phyloP scores from a whole-genome alignment of 179 eudicot species.

The Heliamphora pulchella region DNA sequence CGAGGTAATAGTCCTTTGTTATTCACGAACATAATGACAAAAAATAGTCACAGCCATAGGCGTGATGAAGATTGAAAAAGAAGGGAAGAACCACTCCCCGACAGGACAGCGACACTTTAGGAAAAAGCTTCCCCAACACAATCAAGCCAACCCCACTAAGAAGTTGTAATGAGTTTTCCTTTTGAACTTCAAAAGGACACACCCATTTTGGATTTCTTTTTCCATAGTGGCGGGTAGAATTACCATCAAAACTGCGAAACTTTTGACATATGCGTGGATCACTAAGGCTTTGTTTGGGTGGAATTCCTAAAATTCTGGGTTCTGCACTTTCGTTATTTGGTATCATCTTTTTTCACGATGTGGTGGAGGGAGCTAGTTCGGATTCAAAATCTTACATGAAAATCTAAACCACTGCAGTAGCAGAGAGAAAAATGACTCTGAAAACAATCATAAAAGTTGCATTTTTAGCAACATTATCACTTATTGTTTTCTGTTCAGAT shows the following conservation, averaged over 20 bases:
- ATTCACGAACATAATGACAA: slow-evolving; percentile 13
- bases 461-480: neutral
- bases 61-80: slow-evolving; percentile 44
- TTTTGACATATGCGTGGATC: slow-evolving; percentile 9
- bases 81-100: slow-evolving; percentile 36
- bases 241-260: neutral
- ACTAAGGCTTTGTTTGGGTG: neutral
- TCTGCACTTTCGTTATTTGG: neutral
- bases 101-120: slow-evolving; percentile 44
- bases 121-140: slow-evolving; percentile 42
- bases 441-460: neutral
- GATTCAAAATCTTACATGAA: neutral
- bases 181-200: slow-evolving; percentile 27
- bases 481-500: neutral
- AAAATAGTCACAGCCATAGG: slow-evolving; percentile 25
- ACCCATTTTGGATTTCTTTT: neutral
- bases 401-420: neutral
- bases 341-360: neutral
- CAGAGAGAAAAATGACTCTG: neutral
- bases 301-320: neutral
- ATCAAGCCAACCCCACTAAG: slow-evolving; percentile 44
- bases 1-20: neutral
- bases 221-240: slow-evolving; percentile 12
- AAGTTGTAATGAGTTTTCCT: slow-evolving; percentile 24
- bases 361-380: neutral